phyloP scores from a whole-genome alignment of 768 basidiomycete species.

The Suillus placidus region DNA sequence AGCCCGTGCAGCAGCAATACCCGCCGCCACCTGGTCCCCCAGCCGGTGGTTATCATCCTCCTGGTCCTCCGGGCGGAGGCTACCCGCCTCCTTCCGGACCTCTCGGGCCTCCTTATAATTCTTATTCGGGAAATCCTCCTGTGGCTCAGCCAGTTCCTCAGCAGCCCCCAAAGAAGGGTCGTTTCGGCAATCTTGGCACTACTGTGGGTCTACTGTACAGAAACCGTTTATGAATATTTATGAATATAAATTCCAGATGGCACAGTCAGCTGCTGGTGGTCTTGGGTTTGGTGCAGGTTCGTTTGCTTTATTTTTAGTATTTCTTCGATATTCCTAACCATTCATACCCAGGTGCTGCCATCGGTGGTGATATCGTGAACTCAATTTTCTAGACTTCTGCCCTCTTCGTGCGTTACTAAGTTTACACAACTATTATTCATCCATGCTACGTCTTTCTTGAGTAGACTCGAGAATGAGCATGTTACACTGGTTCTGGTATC shows the following conservation, averaged over 20 bases:
- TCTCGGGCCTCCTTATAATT: slow-evolving; percentile 20
- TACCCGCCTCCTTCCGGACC: slow-evolving; percentile 18
- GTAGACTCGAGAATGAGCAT: background rate
- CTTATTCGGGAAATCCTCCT: slow-evolving; percentile 30
- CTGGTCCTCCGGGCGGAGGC: slow-evolving; percentile 2
- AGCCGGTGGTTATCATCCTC: slow-evolving; percentile 17
- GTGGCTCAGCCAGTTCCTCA: slow-evolving; percentile 38
- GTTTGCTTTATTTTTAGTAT: slow-evolving; percentile 8
- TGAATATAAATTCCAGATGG: slow-evolving; percentile 26
- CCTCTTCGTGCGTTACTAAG: background rate
- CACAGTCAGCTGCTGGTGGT: slow-evolving; percentile 41
- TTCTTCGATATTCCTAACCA: slow-evolving; percentile 2
- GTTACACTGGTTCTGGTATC: too few species aligned
- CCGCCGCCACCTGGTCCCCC: slow-evolving; percentile 14
- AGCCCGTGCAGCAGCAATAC: slow-evolving; percentile 8
- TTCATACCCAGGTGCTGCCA: slow-evolving; percentile 41
- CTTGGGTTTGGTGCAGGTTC: slow-evolving; percentile 51
- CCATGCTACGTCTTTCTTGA: background rate
- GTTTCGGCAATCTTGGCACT: slow-evolving; percentile 43
- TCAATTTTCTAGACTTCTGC: slow-evolving; percentile 44
- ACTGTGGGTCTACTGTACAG: slow-evolving; percentile 28
- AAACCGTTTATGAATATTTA: background rate
- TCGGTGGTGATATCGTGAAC: slow-evolving; percentile 48
- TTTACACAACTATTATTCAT: background rate
- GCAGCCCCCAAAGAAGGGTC: slow-evolving; percentile 36